Evolutionary conservation across 225 moss, liverwort and hornwort species (phyloP), one percentile per base, ranked within the genome.

Genomic region (Pleurozium schreberi): DNA sequence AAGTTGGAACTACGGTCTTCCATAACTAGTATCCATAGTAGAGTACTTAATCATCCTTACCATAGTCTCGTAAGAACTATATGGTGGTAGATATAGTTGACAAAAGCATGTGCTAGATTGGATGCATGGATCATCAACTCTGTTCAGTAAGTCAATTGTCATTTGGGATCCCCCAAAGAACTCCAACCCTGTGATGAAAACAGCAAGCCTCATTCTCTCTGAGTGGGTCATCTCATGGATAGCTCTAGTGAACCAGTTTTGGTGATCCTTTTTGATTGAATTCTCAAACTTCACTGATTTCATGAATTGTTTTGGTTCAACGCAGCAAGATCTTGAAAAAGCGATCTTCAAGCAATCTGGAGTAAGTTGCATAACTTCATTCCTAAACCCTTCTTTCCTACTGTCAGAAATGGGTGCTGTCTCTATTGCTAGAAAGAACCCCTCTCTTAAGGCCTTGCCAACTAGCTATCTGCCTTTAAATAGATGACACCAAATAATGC

Each of bases 371-470:
- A 2, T 4, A 4, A 55, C 10, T 10, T 55, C 38, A 25, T 10
- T 26, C 13, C 0, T 38, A 2, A 2, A 10, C 0, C 1, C 5
- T 2, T 78, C 23, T 25, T n/a, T 57, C 2, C 26, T 27, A 0
- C 5, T 38, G 0, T 0, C 5, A 25, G 1, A 38, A 57, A 57
- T 8, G 4, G n/a, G n/a, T 57, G 79, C 0, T 5, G 11, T 79
- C 0, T 79, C 26, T 2, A 57, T 27, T 10, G n/a, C 16, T 2
- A 4, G 1, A 2, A 21, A 22, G 2, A 76, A 52, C 0, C 76
- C 76, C 2, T 52, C 14, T 5, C 22, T 76, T 3, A 76, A 1
- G 0, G 26, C 20, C 2, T 76, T 8, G 0, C 5, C 22, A 14
- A 76, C 34, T 0, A 52, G 0, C 2, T 52, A 1, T 2, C 5